Base-by-base conservation (phyloP, 31 red algal species). In the Porphyra umbilicalis region DNA sequence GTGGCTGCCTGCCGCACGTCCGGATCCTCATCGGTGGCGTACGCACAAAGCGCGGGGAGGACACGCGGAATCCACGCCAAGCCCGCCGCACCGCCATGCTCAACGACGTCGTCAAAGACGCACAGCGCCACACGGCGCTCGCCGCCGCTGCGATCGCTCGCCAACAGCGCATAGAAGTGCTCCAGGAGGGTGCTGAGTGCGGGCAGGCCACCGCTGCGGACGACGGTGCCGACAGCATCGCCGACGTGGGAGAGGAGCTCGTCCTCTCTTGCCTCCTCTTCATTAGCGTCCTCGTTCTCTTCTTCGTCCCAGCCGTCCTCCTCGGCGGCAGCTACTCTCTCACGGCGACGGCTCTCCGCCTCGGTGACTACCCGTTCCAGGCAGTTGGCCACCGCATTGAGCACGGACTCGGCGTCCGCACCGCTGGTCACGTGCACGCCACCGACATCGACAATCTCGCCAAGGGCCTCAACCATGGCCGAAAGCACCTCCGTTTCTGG, bases 401-500 rank as follows among this genome's bases (percentile, higher is more conserved):
- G 85, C 37, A 90, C 38, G 0, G 92, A 81, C 32, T 57, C 79
- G 6, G 86, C 76, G 46, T 93, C 82, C 3, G 83, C 84, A 78
- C 86, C 85, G 57, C 90, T 83, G 0, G 83, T 81, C 16, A 93
- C 91, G 77, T 40, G 75, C 31, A 87, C 44, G 29, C 87, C 82
- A 33, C 84, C 96, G 35, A 90, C 42, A 36, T 91, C 81, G 8
- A 80, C 76, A 38, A 78, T 79, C 67, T 80, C 76, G 34, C 83
- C 82, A 76, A 99, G 78, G 1, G 93, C 87, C 68, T 99, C 94
- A 8, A 99, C 68, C 92, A 96, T 94, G 42, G 82, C 77, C 14
- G 87, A 79, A 10, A 96, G 83, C 4, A 99, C 93, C 34, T 99
- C 97, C 32, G 93, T 87, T 57, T 99, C 97, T 67, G 97, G 94